A percentile compares a stretch with the other conserved stretches of the same genome.
Evolutionary conservation across 2,329 filamentous ascomycete genomes (phyloP).

Genomic region (Rachicladosporium sp.): DNA sequence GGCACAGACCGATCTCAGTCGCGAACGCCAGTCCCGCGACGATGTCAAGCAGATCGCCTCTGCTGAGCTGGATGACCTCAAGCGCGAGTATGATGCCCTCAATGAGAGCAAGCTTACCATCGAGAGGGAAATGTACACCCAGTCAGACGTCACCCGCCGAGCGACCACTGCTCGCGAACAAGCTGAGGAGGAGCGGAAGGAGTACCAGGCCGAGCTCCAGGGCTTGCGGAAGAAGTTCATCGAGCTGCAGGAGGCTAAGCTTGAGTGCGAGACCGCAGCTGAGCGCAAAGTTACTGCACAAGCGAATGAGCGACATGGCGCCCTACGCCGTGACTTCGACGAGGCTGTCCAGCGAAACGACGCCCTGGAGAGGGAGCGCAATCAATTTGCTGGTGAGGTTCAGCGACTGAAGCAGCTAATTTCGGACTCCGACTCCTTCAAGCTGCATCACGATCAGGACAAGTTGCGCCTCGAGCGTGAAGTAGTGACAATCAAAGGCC

Average conservation of each 20-base stretch:
- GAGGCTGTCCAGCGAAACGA: conserved; percentile 62
- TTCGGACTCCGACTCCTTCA: conserved; percentile 78
- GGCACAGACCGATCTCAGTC: conserved; percentile 75
- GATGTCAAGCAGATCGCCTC: conserved; percentile 85
- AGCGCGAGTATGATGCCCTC: conserved; percentile 72
- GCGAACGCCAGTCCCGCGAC: conserved; percentile 84
- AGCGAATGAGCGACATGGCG: conserved; percentile 68
- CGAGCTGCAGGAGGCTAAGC: conserved; percentile 70
- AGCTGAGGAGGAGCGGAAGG: conserved; percentile 78
- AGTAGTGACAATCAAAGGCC: conserved; percentile 78
- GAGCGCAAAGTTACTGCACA: conserved; percentile 68
- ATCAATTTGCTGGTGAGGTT: conserved; percentile 63
- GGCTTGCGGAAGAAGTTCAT: conserved; percentile 71
- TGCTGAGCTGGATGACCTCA: conserved; percentile 70
- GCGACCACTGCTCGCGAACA: conserved; percentile 68
- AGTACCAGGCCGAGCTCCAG: conserved; percentile 75
- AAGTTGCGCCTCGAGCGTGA: conserved; percentile 90
- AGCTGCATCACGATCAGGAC: conserved; percentile 79
- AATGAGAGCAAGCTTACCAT: conserved; percentile 95
- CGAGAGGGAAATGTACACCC: conserved; percentile 92
- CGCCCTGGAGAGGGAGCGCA: conserved; percentile 69
- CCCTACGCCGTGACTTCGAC: conserved; percentile 67
- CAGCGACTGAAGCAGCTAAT: conserved; percentile 80
- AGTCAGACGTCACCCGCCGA: conserved; percentile 80
- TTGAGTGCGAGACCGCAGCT: conserved; percentile 68